Evolutionary conservation across 2,329 filamentous ascomycete genomes (phyloP).

Genomic region (Nemania serpens): DNA sequence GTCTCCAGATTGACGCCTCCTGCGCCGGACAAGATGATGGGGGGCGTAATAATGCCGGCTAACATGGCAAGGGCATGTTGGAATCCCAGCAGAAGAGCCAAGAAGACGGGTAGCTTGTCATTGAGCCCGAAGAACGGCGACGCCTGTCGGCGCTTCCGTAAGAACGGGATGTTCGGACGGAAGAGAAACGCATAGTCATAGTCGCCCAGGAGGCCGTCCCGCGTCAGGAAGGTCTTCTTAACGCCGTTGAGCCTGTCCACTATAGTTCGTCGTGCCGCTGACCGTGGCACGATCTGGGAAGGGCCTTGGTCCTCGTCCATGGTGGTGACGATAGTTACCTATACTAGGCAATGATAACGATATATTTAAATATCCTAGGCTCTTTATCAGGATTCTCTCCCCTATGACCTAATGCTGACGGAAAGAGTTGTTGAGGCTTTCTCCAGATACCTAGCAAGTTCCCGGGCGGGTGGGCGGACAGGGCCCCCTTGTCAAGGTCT

Average conservation of each 20-base stretch:
- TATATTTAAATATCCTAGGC: background rate
- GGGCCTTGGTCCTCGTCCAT: constrained; percentile 64
- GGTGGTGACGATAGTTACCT: background rate
- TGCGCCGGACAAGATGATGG: constrained; percentile 69
- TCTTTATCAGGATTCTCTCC: background rate
- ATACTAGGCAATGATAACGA: background rate
- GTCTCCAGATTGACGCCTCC: constrained; percentile 66
- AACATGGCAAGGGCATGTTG: constrained; percentile 82
- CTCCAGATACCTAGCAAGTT: background rate
- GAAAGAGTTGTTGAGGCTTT: background rate
- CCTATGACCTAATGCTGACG: background rate
- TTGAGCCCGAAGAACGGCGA: constrained; percentile 86
- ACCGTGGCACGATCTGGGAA: constrained; percentile 52
- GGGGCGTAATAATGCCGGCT: constrained; percentile 76
- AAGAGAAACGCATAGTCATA: constrained; percentile 95
- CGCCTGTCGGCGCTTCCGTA: constrained; percentile 62
- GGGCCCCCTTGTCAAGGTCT: no score
- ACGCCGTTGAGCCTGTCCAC: constrained; percentile 39
- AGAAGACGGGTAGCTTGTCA: constrained; percentile 74
- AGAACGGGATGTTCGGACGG: constrained; percentile 79
- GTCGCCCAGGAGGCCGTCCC: constrained; percentile 76
- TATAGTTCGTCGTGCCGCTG: constrained; percentile 42
- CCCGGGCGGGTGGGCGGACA: background rate
- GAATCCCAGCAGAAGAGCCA: constrained; percentile 75
- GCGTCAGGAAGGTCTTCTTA: constrained; percentile 57